Percentiles rank a stretch among this genome's conserved stretches.
These are phyloP conservation scores for Acer yangbiense DNA, from an alignment of 345 rosid genomes.

Conservation along the genomic window DNA sequence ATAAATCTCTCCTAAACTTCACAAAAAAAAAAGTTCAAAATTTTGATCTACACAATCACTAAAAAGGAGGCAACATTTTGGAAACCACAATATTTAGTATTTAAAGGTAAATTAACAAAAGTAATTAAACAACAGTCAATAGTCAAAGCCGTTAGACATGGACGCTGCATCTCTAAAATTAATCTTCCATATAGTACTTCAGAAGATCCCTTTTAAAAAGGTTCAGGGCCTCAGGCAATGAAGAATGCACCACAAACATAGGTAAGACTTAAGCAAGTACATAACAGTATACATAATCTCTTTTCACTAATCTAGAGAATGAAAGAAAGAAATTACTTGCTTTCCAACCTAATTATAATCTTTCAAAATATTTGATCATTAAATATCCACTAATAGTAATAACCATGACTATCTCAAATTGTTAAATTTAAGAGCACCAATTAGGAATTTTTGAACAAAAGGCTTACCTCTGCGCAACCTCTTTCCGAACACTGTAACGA, in stretches of 20 bases:
- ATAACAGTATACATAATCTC: not conserved
- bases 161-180: not conserved
- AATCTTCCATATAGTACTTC: not conserved
- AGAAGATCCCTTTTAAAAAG: not conserved
- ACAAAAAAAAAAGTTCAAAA: too few relatives aligned
- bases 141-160: not conserved
- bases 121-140: not conserved
- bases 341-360: not conserved
- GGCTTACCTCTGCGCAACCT: conserved; percentile 73
- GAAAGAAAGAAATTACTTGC: not conserved
- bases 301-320: not conserved
- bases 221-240: not conserved
- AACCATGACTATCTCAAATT: not conserved
- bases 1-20: too few relatives aligned
- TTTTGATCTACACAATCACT: too few relatives aligned
- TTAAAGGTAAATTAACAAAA: not conserved
- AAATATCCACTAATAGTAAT: not conserved
- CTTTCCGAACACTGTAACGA: conserved; percentile 69
- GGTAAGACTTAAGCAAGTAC: not conserved
- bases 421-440: not conserved
- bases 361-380: not conserved
- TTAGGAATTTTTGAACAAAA: not conserved
- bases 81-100: not conserved
- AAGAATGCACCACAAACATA: not conserved
- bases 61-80: too few relatives aligned